Evolutionary conservation across 768 basidiomycete species (phyloP), one percentile per base, ranked within the genome.

Genomic region (Pulveroboletus frians): DNA sequence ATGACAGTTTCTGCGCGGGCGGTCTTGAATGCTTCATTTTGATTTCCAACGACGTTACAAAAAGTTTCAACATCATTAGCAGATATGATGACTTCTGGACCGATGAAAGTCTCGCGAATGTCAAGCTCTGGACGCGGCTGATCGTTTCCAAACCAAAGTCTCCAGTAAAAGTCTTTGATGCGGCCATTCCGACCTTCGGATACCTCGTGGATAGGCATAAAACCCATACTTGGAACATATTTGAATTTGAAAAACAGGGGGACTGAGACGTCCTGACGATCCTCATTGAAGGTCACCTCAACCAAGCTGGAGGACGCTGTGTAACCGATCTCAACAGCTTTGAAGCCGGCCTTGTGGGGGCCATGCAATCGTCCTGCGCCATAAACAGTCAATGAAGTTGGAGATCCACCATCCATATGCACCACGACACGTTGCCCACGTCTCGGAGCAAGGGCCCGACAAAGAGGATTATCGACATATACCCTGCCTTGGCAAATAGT

Each of bases 121-220:
- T 84, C 78, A 53, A 98, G 82, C n/a, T 78, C 69, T 9, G 93
- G 88, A 21, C 97, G 75, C 2, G 66, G 67, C 57, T 86, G 79
- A 52, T 88, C 74, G 62, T 92, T 92, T 32, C 96, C 93, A 65
- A 92, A 95, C 96, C 96, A 98, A 30, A 98, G 71, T 65, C 85
- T 85, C 96, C 96, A 99, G 75, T 99, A 99, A 66, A 98, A 98
- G 59, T 88, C 81, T 72, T 96, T 98, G 73, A 98, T 94, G 53
- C 88, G 82, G 47, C 75, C 75, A 72, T 95, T 98, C 57, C 94
- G 84, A 52, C 79, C 88, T 9, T 78, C 76, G 5, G 83, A 79
- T 49, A 95, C 71, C 66, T 98, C 96, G 62, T 95, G 94, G 57
- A 99, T 92, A 20, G 96, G 93, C 2, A 88, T 86, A 53, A 78